Conservation (phyloP, 2,329 filamentous ascomycete species). For the Botryotinia convoluta region DNA sequence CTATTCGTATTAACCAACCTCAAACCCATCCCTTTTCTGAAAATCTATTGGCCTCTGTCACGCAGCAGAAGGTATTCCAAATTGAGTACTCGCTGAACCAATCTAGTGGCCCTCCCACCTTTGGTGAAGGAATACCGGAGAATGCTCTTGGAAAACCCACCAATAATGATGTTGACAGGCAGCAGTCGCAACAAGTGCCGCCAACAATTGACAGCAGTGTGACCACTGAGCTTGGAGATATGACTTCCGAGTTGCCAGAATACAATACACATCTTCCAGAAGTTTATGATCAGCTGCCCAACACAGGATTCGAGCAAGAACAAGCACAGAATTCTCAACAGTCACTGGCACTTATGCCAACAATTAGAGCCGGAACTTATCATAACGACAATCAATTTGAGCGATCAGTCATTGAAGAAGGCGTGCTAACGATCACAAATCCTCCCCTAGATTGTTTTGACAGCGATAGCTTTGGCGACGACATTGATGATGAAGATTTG, state of each 20-base stretch:
- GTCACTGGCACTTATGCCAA: not conserved
- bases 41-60: not conserved
- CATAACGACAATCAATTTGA: conserved; percentile 16
- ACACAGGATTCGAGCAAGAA: not conserved
- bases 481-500: conserved; percentile 32
- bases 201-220: not conserved
- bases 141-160: not conserved
- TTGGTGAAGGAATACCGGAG: conserved; percentile 16
- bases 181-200: not conserved
- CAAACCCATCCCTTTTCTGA: not conserved
- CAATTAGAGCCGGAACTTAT: not conserved
- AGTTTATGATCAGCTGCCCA: not conserved
- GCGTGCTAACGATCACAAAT: not conserved
- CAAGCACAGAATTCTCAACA: not conserved
- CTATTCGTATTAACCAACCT: not conserved
- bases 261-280: not conserved
- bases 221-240: not conserved
- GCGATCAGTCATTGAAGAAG: conserved; percentile 20
- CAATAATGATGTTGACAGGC: not conserved
- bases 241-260: not conserved
- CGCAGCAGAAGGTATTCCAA: not conserved
- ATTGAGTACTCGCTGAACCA: not conserved
- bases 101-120: conserved; percentile 16
- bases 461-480: conserved; percentile 31
- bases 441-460: not conserved